Conservation (phyloP, 176 grass and related monocot genomes). For the Oryza meridionalis region DNA sequence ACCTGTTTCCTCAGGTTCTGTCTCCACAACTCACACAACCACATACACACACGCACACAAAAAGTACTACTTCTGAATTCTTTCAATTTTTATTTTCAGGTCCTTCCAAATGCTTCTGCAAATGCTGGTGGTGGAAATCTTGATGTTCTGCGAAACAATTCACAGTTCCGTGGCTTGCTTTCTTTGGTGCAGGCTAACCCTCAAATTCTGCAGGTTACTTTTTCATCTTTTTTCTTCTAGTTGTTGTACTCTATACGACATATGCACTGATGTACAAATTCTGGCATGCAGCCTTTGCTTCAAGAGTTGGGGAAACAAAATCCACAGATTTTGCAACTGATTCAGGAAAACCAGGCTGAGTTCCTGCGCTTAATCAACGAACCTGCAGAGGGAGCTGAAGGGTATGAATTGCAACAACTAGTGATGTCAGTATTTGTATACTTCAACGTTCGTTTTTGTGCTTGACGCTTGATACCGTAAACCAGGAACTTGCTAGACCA, state of each 20-base stretch:
- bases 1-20: slow-evolving; percentile 69
- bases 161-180: slow-evolving; percentile 62
- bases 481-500: slow-evolving; percentile 55
- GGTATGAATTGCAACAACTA: slow-evolving; percentile 33
- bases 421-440: slow-evolving; percentile 12
- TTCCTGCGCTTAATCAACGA: slow-evolving; percentile 67
- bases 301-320: slow-evolving; percentile 77
- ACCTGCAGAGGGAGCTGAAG: slow-evolving; percentile 54
- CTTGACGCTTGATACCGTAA: slow-evolving; percentile 8
- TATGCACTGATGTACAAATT: not conserved
- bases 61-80: not conserved
- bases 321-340: slow-evolving; percentile 66
- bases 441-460: not conserved
- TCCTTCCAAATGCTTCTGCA: slow-evolving; percentile 52
- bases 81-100: slow-evolving; percentile 19
- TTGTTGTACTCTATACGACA: not conserved
- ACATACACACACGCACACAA: too few relatives aligned
- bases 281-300: slow-evolving; percentile 59
- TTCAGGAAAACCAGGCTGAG: slow-evolving; percentile 73
- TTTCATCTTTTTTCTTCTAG: not conserved
- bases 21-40: not conserved
- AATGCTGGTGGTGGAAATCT: slow-evolving; percentile 59
- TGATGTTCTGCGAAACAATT: slow-evolving; percentile 55
- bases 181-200: slow-evolving; percentile 71
- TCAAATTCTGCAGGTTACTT: slow-evolving; percentile 59